A percentile compares a stretch with the other conserved stretches of the same genome.
phyloP scores from a whole-genome alignment of 2,329 filamentous ascomycete genomes.

The Elsinoe batatas region DNA sequence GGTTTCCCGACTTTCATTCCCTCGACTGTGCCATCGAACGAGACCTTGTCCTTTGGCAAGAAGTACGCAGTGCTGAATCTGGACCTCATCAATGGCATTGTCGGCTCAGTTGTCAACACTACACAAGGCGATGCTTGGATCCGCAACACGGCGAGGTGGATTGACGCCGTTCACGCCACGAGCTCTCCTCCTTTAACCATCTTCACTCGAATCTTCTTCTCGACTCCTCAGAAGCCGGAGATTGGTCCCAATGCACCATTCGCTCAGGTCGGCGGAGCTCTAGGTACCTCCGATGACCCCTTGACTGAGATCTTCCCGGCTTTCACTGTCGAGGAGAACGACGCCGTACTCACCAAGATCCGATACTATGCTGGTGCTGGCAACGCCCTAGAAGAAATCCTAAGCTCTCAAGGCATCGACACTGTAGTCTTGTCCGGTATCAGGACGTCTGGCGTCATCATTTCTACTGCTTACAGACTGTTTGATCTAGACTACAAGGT shows the following conservation, averaged over 20 bases:
- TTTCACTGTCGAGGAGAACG: constrained; percentile 26
- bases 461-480: constrained; percentile 35
- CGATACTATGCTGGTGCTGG: constrained; percentile 35
- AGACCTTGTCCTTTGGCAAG: constrained; percentile 25
- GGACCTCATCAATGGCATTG: constrained; percentile 33
- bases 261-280: constrained; percentile 23
- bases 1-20: constrained; percentile 16
- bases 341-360: constrained; percentile 34
- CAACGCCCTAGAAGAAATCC: constrained; percentile 33
- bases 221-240: constrained; percentile 27
- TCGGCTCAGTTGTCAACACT: constrained; percentile 27
- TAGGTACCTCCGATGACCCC: constrained; percentile 24
- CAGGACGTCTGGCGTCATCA: constrained; percentile 33
- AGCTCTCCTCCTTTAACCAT: constrained; percentile 28
- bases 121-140: constrained; percentile 28
- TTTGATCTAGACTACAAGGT: constrained; percentile 38
- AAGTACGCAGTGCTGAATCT: constrained; percentile 36
- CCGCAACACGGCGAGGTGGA: constrained; percentile 29
- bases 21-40: constrained; percentile 19
- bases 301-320: constrained; percentile 26
- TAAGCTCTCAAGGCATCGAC: constrained; percentile 31
- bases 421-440: constrained; percentile 35
- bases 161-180: constrained; percentile 31
- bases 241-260: constrained; percentile 30
- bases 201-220: constrained; percentile 33